Percentiles rank a stretch among this genome's conserved stretches.
Conservation (phyloP, 441 rosid species). For the Adansonia rubrostipa region DNA sequence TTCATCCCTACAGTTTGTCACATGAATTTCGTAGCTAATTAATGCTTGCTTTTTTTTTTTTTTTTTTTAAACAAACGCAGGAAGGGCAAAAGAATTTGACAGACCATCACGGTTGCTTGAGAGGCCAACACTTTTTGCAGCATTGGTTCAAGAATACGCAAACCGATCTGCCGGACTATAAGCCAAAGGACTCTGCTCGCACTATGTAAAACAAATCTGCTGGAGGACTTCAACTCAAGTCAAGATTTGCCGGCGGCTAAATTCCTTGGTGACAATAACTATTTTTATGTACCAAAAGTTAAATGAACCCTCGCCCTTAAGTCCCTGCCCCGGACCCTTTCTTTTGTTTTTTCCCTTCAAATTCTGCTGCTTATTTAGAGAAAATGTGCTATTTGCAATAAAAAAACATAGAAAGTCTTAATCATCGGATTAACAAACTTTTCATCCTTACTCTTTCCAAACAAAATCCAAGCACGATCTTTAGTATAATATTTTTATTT, state of each 20-base stretch:
- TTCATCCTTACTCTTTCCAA: no score
- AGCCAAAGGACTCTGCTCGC: not conserved
- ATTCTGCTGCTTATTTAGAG: not conserved
- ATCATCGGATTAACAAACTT: not conserved
- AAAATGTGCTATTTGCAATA: not conserved
- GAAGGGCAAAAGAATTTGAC: slow-evolving; percentile 75
- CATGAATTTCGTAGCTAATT: not conserved
- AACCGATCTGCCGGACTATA: slow-evolving; percentile 73
- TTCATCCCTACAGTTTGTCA: not conserved
- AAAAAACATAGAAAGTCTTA: no score
- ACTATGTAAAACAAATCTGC: not conserved
- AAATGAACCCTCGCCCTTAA: not conserved
- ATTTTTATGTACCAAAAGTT: not conserved
- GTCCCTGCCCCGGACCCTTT: not conserved
- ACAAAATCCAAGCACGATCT: no score
- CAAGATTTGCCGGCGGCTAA: not conserved
- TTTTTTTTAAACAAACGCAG: slow-evolving; percentile 35
- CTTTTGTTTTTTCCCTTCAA: not conserved
- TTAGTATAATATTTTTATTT: no score
- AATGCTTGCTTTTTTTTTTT: not conserved
- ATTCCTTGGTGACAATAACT: not conserved
- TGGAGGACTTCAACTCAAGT: not conserved
- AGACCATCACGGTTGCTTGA: slow-evolving; percentile 69
- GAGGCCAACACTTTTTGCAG: slow-evolving; percentile 73
- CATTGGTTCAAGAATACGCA: slow-evolving; percentile 93